Conservation (phyloP, 1,284 basidiomycete genomes). For the Irpex rosettiformis region DNA sequence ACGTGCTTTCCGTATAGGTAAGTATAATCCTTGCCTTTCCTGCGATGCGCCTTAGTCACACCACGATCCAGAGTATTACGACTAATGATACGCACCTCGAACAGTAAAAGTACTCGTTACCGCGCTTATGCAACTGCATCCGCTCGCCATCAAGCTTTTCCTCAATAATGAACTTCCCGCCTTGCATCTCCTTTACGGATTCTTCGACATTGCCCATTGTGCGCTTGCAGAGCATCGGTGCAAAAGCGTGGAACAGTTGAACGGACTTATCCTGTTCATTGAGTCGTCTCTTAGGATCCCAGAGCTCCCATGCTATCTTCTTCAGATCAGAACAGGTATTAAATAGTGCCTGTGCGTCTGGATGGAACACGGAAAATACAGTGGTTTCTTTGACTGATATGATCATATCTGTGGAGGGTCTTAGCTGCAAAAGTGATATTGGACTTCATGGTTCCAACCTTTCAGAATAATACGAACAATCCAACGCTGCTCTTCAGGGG, state of each 20-base stretch:
- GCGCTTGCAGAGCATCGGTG: slow-evolving; percentile 91
- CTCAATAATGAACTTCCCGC: slow-evolving; percentile 78
- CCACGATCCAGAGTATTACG: background rate
- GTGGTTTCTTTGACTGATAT: slow-evolving; percentile 86
- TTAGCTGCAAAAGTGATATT: background rate
- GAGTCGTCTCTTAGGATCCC: slow-evolving; percentile 61
- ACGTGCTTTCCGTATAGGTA: slow-evolving; percentile 85
- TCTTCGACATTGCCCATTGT: slow-evolving; percentile 77
- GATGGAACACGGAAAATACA: slow-evolving; percentile 85
- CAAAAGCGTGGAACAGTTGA: slow-evolving; percentile 79
- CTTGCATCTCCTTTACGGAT: slow-evolving; percentile 80
- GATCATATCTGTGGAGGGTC: slow-evolving; percentile 53
- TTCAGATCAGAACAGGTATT: slow-evolving; percentile 95
- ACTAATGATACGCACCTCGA: slow-evolving; percentile 56
- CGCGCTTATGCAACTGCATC: slow-evolving; percentile 90
- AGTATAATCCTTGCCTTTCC: slow-evolving; percentile 93
- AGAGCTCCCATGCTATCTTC: slow-evolving; percentile 82
- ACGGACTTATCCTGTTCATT: slow-evolving; percentile 77
- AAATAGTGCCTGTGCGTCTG: slow-evolving; percentile 86
- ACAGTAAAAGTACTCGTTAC: slow-evolving; percentile 87
- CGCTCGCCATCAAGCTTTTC: slow-evolving; percentile 96
- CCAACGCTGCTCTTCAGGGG: slow-evolving; percentile 87
- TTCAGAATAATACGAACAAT: slow-evolving; percentile 91
- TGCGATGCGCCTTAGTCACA: slow-evolving; percentile 26
- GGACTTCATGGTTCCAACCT: slow-evolving; percentile 45